Base-by-base conservation (phyloP, 345 rosid species). In the Alliaria petiolata region DNA sequence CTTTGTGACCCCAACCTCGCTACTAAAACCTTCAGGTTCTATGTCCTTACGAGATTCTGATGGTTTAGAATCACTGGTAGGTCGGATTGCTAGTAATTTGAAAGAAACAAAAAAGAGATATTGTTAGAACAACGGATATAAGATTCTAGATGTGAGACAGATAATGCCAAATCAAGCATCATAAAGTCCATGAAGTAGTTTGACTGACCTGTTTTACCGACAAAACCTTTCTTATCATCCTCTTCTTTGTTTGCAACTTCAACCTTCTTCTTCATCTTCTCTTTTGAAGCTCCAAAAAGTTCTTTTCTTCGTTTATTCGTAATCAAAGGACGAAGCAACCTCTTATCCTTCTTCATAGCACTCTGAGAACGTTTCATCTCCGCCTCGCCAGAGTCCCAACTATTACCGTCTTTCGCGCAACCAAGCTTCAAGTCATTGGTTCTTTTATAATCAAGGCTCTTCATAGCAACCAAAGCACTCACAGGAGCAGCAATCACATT, bases 61-160 rank as follows among this genome's bases (percentile, higher is more conserved):
- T 79, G 82, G 83, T 85, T 88, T 87, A 79, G 84, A 84, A 80
- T 83, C 92, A 85, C 89, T 80, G 74, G 82, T 78, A 79, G 86
- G 81, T 65, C 87, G 85, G 77, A 78, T 72, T 72, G 83, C 95
- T 89, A 91, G 80, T 71, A 42, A 64, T 81, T 78, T 67, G 79
- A 83, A 86, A 76, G 45, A 56, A 56, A 63, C 65, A 61, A 75
- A 75, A 77, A 84, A 81, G 75, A 83, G 58, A 75, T 55, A n/a
- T n/a, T 57, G 34, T 53, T 76, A 63, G 58, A 64, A 64, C 56
- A 78, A 58, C 36, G 55, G 44, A 78, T 62, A 68, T 36, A 66
- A 79, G 59, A 30, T 49, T 14, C 55, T 14, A 30, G 7, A 62
- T 45, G 4, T 67, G 53, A 42, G 14, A 44, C 13, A 35, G 7